phyloP scores from a whole-genome alignment of 192 early-diverging fungal genomes.

The Linderina pennispora region DNA sequence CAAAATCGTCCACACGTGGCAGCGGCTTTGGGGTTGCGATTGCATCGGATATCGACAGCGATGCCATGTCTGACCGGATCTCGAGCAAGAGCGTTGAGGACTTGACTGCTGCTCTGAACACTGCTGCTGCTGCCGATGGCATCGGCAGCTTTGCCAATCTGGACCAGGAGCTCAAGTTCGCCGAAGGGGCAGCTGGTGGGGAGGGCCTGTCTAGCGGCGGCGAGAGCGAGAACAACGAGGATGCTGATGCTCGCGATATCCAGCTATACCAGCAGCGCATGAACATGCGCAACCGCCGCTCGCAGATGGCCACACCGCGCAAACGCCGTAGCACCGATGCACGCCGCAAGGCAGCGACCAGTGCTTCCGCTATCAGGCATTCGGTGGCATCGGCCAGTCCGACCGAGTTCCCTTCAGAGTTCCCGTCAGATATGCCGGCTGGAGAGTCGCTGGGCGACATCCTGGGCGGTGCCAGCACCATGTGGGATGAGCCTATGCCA shows the following conservation, averaged over 20 bases:
- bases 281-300: conserved; percentile 19
- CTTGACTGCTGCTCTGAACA: not conserved
- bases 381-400: too few relatives aligned
- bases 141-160: not conserved
- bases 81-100: not conserved
- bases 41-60: conserved; percentile 7
- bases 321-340: conserved; percentile 1
- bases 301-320: conserved; percentile 16
- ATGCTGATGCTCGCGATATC: conserved; percentile 31
- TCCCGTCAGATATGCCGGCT: too few relatives aligned
- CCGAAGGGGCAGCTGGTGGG: too few relatives aligned
- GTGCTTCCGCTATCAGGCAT: too few relatives aligned
- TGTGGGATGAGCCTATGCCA: conserved; percentile 31
- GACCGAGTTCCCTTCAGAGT: too few relatives aligned
- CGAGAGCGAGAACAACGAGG: conserved; percentile 5
- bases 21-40: too few relatives aligned
- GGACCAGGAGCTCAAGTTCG: too few relatives aligned
- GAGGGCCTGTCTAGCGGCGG: too few relatives aligned
- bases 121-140: not conserved
- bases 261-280: conserved; percentile 27
- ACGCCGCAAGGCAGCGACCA: conserved; percentile 3
- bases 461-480: conserved; percentile 20
- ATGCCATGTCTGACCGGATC: conserved; percentile 2
- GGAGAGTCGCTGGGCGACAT: conserved; percentile 43
- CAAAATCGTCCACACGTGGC: too few relatives aligned